Base-by-base conservation (phyloP, 768 basidiomycete species). In the Leccinum truebloodii region DNA sequence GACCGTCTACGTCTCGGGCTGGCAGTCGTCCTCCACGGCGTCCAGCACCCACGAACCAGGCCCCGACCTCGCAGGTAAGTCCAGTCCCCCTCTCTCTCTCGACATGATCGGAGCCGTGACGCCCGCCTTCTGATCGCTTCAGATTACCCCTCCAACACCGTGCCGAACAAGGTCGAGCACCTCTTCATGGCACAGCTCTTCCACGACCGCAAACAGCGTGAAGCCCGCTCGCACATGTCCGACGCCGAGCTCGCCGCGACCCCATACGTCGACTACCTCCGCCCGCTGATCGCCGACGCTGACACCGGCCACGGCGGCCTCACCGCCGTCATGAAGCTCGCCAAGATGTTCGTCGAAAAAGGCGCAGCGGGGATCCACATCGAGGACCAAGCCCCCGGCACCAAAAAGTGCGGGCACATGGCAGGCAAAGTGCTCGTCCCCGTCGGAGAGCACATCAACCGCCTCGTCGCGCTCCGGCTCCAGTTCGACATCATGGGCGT, bases 401-500 rank as follows among this genome's bases (percentile, higher is more conserved):
- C 96, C 20, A 98, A 99, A 80, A 99, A 99, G 71, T 92, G 90
- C 63, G 90, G 91, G 26, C 92, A 94, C 74, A 94, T 94, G 92
- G 95, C 90, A 12, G 93, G 91, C 58, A 95, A 98, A 74, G 96
- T 98, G 50, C 87, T 99, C 68, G 97, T 99, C 12, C 95, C 97
- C 44, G 94, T 98, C 71, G 86, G 86, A 49, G 97, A 98, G 80
- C 97, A 99, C 78, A 95, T 98, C 78, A 97, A 97, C 76, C 92
- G 97, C 55, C 88, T 99, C 59, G 88, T 98, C 54, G 95, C 97
- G 49, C 96, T 98, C 71, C 93, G 97, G 28, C 82, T 98, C 49
- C 97, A 98, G 77, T 98, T 89, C 72, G 97, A 98, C 73, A 92
- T 99, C 72, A 95, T 98, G 95, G 95, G 96, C 57, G 94, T 97